Percentiles rank a stretch among this genome's conserved stretches.
Evolutionary conservation across 768 basidiomycete species (phyloP).

Genomic region (Leccinum truebloodii): DNA sequence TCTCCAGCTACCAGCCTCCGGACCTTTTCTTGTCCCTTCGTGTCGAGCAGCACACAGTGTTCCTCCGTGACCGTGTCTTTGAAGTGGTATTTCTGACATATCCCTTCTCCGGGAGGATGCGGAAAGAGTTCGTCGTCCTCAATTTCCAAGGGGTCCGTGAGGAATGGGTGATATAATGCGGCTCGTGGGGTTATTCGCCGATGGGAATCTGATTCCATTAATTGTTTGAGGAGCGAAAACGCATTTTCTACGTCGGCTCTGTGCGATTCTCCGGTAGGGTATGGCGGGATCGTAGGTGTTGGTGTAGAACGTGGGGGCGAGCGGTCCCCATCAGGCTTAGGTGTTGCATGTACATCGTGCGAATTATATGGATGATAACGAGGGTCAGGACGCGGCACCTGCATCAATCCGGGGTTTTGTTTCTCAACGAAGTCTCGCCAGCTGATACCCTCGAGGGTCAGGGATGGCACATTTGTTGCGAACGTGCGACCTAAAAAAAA

Average conservation of each 20-base stretch:
- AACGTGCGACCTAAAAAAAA: slow-evolving; percentile 74
- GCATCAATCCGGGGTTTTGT: slow-evolving; percentile 71
- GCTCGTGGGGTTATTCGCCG: slow-evolving; percentile 74
- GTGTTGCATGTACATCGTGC: slow-evolving; percentile 27
- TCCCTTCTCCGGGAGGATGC: slow-evolving; percentile 65
- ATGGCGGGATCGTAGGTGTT: slow-evolving; percentile 17
- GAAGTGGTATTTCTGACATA: slow-evolving; percentile 64
- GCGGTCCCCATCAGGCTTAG: slow-evolving; percentile 16
- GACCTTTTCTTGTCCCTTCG: slow-evolving; percentile 36
- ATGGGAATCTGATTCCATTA: slow-evolving; percentile 78
- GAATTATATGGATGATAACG: slow-evolving; percentile 55
- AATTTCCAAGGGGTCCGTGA: slow-evolving; percentile 47
- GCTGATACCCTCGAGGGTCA: slow-evolving; percentile 62
- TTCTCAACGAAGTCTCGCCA: slow-evolving; percentile 76
- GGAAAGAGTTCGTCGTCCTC: slow-evolving; percentile 72
- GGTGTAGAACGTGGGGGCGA: slow-evolving; percentile 24
- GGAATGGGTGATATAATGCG: slow-evolving; percentile 80
- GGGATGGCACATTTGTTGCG: slow-evolving; percentile 83
- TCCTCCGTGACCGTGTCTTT: slow-evolving; percentile 60
- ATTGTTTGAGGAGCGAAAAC: slow-evolving; percentile 70
- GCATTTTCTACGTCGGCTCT: slow-evolving; percentile 60
- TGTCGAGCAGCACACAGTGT: slow-evolving; percentile 48
- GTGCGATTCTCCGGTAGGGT: slow-evolving; percentile 42
- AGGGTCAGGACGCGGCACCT: slow-evolving; percentile 50
- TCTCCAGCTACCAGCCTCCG: slow-evolving; percentile 35